Conservation (phyloP, 2,329 filamentous ascomycete genomes). For the Aspergillus novoparasiticus region DNA sequence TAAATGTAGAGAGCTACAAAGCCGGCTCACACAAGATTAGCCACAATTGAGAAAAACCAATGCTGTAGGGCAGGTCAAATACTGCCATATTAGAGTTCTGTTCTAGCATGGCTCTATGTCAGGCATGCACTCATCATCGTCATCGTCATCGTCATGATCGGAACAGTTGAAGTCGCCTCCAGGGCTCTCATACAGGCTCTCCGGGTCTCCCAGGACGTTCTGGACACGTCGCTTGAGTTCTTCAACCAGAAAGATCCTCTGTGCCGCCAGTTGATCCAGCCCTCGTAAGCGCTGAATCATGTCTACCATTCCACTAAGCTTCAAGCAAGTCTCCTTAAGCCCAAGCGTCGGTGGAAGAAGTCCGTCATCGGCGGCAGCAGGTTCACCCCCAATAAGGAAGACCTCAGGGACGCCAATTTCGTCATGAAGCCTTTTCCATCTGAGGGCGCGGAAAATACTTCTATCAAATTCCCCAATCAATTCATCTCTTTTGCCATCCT, state of each 20-base stretch:
- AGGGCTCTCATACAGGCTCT: not conserved
- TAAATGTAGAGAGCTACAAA: no score
- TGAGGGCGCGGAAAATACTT: not conserved
- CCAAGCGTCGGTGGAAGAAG: not conserved
- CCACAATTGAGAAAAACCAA: no score
- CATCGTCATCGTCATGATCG: not conserved
- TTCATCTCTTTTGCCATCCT: not conserved
- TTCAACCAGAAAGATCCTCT: not conserved
- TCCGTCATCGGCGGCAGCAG: not conserved
- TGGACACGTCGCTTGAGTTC: not conserved
- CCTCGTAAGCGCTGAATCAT: not conserved
- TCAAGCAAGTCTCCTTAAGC: not conserved
- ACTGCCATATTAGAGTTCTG: no score
- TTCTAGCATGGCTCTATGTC: not conserved
- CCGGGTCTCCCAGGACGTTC: not conserved
- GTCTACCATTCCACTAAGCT: not conserved
- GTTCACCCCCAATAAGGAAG: not conserved
- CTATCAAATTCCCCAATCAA: not conserved
- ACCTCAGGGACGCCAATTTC: not conserved
- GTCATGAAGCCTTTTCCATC: not conserved
- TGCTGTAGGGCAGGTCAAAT: no score
- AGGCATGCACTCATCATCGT: not conserved
- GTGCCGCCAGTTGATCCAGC: not conserved
- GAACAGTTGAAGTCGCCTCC: not conserved
- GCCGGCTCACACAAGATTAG: no score